Evolutionary conservation across 139 green algal genomes (phyloP), one percentile per base, ranked within the genome.

Genomic region (Coelastrella sp.): DNA sequence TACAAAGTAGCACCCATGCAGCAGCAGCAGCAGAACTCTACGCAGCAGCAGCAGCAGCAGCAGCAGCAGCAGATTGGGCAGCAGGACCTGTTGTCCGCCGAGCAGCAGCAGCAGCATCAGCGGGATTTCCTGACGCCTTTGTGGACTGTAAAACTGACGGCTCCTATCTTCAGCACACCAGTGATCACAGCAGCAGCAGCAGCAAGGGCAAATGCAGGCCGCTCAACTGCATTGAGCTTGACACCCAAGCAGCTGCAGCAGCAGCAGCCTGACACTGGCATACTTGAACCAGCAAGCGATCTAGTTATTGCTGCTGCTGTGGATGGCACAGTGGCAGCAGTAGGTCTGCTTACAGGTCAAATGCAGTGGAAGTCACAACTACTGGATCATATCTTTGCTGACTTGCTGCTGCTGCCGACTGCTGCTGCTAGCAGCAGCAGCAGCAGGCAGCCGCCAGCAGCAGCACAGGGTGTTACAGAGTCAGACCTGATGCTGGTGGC

Each of bases 341-440:
- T 20, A 71, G 54, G 3, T 56, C 20, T 57, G 19, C 11, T 17
- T 13, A 68, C 20, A 22, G 79, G 79, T 85, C 54, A 54, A n/a
- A 19, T 85, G 11, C 7, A 77, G 22, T 73, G 32, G 54, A 14
- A 17, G 22, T 7, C 59, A n/a, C 4, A 81, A 14, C 61, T 92
- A 59, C 59, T 59, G 5, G 86, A 85, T 2, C 78, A 92, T 4
- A 77, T 89, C 16, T 93, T 92, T 73, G 92, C 91, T 16, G 84
- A 90, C 4, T 82, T 95, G 68, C 23, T 84, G 86, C 80, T 92
- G 79, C 64, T 89, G 65, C 61, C 56, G 5, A 57, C 14, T 64
- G 57, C 66, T 57, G 64, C 13, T n/a, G 68, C 22, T 0, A 8
- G 73, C 73, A 60, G 32, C 54, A 84, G 73, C 71, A 89, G 71